phyloP scores from a whole-genome alignment of 257 asterid species.

The Anisodus tanguticus region DNA sequence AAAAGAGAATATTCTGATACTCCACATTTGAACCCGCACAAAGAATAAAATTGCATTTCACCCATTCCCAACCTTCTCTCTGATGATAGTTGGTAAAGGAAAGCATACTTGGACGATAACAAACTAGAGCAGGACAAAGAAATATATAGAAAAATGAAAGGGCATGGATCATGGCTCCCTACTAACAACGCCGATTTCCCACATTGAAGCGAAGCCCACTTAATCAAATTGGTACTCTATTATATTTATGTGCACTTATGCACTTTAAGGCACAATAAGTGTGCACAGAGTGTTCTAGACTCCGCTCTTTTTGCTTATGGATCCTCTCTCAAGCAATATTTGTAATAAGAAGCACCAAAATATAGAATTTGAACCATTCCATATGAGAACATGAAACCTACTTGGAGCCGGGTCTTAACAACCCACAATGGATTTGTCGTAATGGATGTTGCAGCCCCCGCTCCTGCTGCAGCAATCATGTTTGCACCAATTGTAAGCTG shows the following conservation, averaged over 20 bases:
- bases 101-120: neutral
- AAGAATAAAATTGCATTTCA: neutral
- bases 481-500: conserved; percentile 73
- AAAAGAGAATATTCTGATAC: neutral
- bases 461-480: conserved; percentile 92
- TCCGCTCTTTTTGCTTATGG: neutral
- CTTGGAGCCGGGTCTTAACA: conserved; percentile 94
- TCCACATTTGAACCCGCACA: conserved; percentile 17
- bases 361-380: neutral
- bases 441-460: conserved; percentile 88
- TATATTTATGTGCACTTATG: neutral
- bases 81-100: neutral
- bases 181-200: neutral
- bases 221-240: neutral
- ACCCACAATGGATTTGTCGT: conserved; percentile 92
- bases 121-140: neutral
- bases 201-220: neutral
- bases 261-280: neutral
- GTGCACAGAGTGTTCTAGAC: conserved; percentile 17
- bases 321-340: neutral
- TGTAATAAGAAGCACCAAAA: neutral
- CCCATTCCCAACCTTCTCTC: neutral
- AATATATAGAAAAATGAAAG: neutral
- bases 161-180: conserved; percentile 7
- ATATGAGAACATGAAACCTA: conserved; percentile 47